Percentiles rank a stretch among this genome's conserved stretches.
Conservation (phyloP, 768 basidiomycete genomes). For the Leccinum ochraceum region DNA sequence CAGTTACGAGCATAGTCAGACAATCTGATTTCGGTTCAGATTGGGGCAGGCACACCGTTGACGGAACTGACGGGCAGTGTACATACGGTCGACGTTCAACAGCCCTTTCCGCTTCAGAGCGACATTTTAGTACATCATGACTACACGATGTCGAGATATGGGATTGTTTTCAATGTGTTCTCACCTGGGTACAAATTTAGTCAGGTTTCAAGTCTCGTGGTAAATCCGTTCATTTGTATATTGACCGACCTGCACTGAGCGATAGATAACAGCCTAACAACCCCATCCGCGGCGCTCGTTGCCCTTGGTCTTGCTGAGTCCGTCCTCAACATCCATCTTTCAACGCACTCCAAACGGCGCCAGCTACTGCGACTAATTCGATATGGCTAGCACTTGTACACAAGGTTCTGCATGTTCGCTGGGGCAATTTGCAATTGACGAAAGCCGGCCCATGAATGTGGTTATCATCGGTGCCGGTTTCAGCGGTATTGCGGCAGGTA, state of each 20-base stretch:
- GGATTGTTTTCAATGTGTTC: too few species aligned
- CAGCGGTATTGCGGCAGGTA: constrained; percentile 59
- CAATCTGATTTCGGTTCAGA: too few species aligned
- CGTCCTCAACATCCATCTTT: not conserved
- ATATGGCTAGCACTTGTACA: not conserved
- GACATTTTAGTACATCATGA: too few species aligned
- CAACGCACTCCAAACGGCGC: not conserved
- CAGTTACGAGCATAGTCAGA: too few species aligned
- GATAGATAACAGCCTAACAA: not conserved
- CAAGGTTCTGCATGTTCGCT: constrained; percentile 16
- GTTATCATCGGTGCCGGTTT: constrained; percentile 60
- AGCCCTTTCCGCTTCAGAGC: too few species aligned
- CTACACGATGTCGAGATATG: too few species aligned
- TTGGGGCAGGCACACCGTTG: too few species aligned
- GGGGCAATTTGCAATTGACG: constrained; percentile 52
- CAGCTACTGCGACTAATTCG: not conserved
- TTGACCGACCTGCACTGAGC: not conserved
- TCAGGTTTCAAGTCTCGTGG: not conserved
- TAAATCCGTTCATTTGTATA: not conserved
- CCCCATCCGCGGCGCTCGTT: not conserved
- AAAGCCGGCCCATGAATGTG: constrained; percentile 53
- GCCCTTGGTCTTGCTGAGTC: too few species aligned
- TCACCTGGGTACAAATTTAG: too few species aligned
- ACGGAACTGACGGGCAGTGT: too few species aligned
- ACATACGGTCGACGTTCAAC: too few species aligned